A percentile compares a stretch with the other conserved stretches of the same genome.
Evolutionary conservation across 768 basidiomycete species (phyloP).

Genomic region (Mycena leptocephala): DNA sequence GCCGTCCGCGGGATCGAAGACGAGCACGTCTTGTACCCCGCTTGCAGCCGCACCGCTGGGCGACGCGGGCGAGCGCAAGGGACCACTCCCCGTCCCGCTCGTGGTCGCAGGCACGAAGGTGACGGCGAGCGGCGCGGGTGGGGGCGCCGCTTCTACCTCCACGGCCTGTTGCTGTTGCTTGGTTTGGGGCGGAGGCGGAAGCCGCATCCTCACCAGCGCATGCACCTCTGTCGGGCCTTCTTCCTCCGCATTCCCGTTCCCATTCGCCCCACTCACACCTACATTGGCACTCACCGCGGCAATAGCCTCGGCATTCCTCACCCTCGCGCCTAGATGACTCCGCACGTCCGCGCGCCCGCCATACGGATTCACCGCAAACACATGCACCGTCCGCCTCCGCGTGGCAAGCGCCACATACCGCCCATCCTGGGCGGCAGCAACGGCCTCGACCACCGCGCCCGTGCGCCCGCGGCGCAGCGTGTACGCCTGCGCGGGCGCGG

Average conservation of each 20-base stretch:
- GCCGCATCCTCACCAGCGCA: conserved; percentile 72
- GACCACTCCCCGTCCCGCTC: not conserved
- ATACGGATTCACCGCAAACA: conserved; percentile 79
- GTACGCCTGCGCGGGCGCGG: conserved; percentile 18
- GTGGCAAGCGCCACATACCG: not conserved
- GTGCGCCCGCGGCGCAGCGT: conserved; percentile 34
- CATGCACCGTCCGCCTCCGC: conserved; percentile 11
- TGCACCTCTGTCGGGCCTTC: conserved; percentile 62
- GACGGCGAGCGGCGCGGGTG: conserved; percentile 65
- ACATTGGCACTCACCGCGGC: not conserved
- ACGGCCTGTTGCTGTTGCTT: not conserved
- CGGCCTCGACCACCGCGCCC: conserved; percentile 28
- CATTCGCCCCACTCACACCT: not conserved
- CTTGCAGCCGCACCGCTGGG: conserved; percentile 32
- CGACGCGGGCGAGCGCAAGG: conserved; percentile 38
- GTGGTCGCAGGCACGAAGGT: conserved; percentile 65
- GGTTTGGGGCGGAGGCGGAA: not conserved
- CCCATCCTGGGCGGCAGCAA: conserved; percentile 4
- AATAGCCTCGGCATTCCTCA: conserved; percentile 68
- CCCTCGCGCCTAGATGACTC: conserved; percentile 73
- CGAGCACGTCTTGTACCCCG: conserved; percentile 78
- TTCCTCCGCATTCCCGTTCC: not conserved
- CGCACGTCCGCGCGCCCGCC: conserved; percentile 77
- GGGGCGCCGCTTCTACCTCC: conserved; percentile 3
- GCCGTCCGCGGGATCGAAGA: conserved; percentile 77